Base-by-base conservation (phyloP, 768 basidiomycete genomes). In the Suillus americanus region DNA sequence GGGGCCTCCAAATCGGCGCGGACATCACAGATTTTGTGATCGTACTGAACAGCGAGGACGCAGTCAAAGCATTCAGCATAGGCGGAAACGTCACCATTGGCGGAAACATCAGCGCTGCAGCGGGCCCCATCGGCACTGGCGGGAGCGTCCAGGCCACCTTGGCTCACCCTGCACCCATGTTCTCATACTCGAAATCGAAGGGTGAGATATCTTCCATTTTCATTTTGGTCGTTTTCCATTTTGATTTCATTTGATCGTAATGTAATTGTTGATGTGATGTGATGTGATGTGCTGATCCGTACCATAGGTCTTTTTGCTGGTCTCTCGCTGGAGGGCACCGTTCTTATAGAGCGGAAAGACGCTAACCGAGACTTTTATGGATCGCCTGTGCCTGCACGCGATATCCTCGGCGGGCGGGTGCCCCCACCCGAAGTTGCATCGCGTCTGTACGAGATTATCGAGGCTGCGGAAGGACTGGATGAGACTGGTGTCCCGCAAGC, bases 351-450 rank as follows among this genome's bases (percentile, higher is more conserved):
- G 77, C 86, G 97, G 69, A 97, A 95, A 76, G 96, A 98, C 74
- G 91, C 97, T 60, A 98, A 99, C 75, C 88, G 90, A 59, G 95
- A 95, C 30, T 99, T 99, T 79, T 98, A 99, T 69, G 97, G 97
- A 3, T 95, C 94, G 3, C 82, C 88, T 2, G 87, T 98, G 5
- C 91, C 95, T 7, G 94, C 95, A 0, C 83, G 85, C 64, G 95
- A 97, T 72, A 96, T 99, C 70, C 86, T 99, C 33, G 87, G 91
- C 60, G 97, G 97, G 43, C 89, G 90, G 23, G 96, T 99, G 1
- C 97, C 97, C 5, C 93, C 97, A n/a, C 97, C 97, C 0, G 97
- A 99, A 79, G 94, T 97, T 63, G 95, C 95, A 1, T 92, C 91
- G 38, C 84, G 84, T 67, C 75, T 98, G 68, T 99, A 99, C 77